A percentile compares a stretch with the other conserved stretches of the same genome.
Conservation (phyloP, 2,329 filamentous ascomycete species). For the Leptographium flavum region DNA sequence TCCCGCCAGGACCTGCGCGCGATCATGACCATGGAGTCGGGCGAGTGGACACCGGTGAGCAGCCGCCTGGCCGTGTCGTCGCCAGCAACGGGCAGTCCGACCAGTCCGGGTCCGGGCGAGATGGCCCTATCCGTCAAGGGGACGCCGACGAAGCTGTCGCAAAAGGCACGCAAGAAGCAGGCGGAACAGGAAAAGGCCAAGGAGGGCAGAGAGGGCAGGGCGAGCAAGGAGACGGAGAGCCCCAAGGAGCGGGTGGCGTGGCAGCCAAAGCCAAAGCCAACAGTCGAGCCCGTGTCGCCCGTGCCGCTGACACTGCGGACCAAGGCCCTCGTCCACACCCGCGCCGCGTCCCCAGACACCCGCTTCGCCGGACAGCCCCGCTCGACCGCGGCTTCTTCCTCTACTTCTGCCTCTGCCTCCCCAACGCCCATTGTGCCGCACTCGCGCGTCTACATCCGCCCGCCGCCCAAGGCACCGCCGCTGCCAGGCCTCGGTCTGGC, state of each 20-base stretch:
- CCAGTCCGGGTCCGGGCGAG: conserved; percentile 25
- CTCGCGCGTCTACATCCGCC: conserved; percentile 44
- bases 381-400: too few species aligned
- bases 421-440: conserved; percentile 34
- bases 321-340: conserved; percentile 23
- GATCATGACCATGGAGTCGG: conserved; percentile 52
- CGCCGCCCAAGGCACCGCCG: conserved; percentile 42
- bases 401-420: not conserved
- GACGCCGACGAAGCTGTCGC: conserved; percentile 54
- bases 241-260: not conserved
- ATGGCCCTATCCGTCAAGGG: conserved; percentile 15
- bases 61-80: conserved; percentile 34
- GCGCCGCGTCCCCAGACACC: conserved; percentile 46
- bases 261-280: conserved; percentile 14
- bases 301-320: conserved; percentile 18
- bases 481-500: conserved; percentile 58
- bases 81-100: conserved; percentile 28
- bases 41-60: conserved; percentile 18
- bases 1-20: conserved; percentile 60
- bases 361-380: conserved; percentile 42
- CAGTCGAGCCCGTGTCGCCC: too few species aligned
- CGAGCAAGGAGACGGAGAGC: too few species aligned
- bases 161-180: conserved; percentile 85
- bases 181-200: conserved; percentile 43
- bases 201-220: not conserved